Conservation (phyloP, 2,329 filamentous ascomycete species). For the Ceratocystis cacaofunesta region DNA sequence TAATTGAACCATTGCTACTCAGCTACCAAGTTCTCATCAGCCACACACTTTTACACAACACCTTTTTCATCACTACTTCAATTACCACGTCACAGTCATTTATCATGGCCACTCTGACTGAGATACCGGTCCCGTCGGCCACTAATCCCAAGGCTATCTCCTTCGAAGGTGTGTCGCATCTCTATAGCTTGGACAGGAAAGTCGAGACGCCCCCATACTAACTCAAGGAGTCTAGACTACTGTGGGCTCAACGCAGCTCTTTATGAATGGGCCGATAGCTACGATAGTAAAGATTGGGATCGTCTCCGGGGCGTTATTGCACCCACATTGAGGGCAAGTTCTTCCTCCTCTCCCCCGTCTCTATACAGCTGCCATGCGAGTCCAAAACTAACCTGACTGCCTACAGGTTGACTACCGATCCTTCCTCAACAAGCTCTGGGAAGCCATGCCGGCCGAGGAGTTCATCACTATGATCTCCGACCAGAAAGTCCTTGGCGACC, state of each 20-base stretch:
- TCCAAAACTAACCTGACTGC: conserved; percentile 33
- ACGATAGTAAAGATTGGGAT: conserved; percentile 52
- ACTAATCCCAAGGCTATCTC: conserved; percentile 13
- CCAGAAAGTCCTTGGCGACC: conserved; percentile 43
- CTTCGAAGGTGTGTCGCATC: conserved; percentile 11
- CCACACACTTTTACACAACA: not conserved
- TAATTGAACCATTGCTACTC: not conserved
- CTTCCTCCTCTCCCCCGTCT: not conserved
- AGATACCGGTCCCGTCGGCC: not conserved
- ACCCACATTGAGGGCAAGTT: conserved; percentile 25
- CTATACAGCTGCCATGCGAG: conserved; percentile 37
- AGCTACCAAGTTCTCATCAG: too few species aligned
- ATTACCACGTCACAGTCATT: not conserved
- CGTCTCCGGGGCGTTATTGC: conserved; percentile 47
- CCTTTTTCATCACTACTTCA: not conserved
- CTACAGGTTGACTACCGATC: conserved; percentile 54
- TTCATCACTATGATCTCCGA: conserved; percentile 46
- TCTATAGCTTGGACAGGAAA: not conserved
- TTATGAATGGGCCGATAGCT: conserved; percentile 49
- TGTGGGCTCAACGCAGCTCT: conserved; percentile 21
- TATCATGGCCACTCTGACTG: not conserved
- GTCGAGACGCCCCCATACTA: not conserved
- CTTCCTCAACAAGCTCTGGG: conserved; percentile 45
- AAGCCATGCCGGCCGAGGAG: conserved; percentile 45
- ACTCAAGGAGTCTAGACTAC: conserved; percentile 18